Base-by-base conservation (phyloP, 1,284 basidiomycete genomes). In the Boletus subluridellus region DNA sequence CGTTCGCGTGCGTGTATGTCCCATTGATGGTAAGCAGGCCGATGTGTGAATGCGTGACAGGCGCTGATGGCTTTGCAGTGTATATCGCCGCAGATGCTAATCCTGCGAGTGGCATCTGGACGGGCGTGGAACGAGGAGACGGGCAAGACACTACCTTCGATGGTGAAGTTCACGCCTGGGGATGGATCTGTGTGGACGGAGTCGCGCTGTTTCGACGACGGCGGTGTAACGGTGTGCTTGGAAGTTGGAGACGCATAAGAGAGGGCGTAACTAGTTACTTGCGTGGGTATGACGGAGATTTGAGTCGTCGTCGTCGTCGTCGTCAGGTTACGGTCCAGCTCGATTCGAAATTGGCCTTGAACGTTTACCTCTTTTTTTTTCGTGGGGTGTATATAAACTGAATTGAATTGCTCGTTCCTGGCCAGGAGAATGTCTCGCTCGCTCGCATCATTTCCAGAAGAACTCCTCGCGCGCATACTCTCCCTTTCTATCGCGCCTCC, bases 401-500 rank as follows among this genome's bases (percentile, higher is more conserved):
- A 39, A 1, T 24, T 2, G 58, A 21, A 41, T 26, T 17, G 45
- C 51, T 41, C 41, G 17, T 38, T 42, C 38, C 34, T 14, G n/a
- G n/a, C n/a, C n/a, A 54, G 38, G 12, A 35, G 42, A 37, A 68
- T 66, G 64, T 49, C 54, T 11, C 34, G 26, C 41, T 60, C 64
- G 1, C 69, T 82, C 48, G 66, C 70, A n/a, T 66, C 70, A 45
- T 76, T 84, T 57, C 83, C 83, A 8, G 83, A 85, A 73, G 83
- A 85, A 65, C 74, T 85, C 61, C 71, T 84, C 56, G 78, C 80
- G 58, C 77, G 77, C 59, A 81, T 85, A 60, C 76, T 85, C 58
- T 60, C 72, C 0, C 74, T 78, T 60, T 69, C 73, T 17, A 68
- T 81, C 54, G 55, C 72, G 12, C 60, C 69, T 41, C 65, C 65